A percentile compares a stretch with the other conserved stretches of the same genome.
Evolutionary conservation across 441 rosid species (phyloP).

Genomic region (Croton laevigatus): DNA sequence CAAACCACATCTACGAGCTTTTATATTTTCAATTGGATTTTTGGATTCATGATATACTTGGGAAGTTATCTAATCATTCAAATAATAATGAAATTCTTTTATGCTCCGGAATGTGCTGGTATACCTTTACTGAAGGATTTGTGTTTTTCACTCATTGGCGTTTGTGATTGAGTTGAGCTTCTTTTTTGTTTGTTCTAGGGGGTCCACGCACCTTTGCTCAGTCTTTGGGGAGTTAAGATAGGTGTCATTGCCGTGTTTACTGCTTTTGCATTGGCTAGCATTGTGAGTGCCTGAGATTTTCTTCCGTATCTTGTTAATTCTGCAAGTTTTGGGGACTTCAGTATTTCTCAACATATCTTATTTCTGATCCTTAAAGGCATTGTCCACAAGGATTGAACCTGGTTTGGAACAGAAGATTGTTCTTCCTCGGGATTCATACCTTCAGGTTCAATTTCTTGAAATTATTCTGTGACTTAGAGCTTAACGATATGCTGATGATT

Average conservation of each 20-base stretch:
- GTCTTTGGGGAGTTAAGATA: slow-evolving; percentile 79
- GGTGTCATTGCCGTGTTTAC: slow-evolving; percentile 64
- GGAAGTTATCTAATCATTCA: not conserved
- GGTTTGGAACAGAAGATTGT: slow-evolving; percentile 98
- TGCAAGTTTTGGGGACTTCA: slow-evolving; percentile 17
- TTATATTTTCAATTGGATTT: not conserved
- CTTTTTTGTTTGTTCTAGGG: slow-evolving; percentile 43
- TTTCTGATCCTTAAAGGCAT: slow-evolving; percentile 50
- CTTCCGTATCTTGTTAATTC: slow-evolving; percentile 16
- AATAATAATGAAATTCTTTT: not conserved
- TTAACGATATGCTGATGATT: slow-evolving; percentile 13
- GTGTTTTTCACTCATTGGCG: not conserved
- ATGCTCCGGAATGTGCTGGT: slow-evolving; percentile 3
- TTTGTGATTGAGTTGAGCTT: slow-evolving; percentile 23
- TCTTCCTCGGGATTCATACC: slow-evolving; percentile 95
- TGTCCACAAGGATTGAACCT: slow-evolving; percentile 86
- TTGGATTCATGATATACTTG: not conserved
- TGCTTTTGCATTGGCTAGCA: slow-evolving; percentile 79
- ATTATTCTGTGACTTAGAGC: slow-evolving; percentile 16
- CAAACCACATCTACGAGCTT: not conserved
- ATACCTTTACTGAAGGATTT: not conserved
- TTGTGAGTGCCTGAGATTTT: slow-evolving; percentile 51
- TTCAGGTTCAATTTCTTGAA: slow-evolving; percentile 63
- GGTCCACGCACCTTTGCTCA: slow-evolving; percentile 83
- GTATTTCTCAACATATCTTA: slow-evolving; percentile 12